Base-by-base conservation (phyloP, 768 basidiomycete species). In the Cytidiella melzeri region DNA sequence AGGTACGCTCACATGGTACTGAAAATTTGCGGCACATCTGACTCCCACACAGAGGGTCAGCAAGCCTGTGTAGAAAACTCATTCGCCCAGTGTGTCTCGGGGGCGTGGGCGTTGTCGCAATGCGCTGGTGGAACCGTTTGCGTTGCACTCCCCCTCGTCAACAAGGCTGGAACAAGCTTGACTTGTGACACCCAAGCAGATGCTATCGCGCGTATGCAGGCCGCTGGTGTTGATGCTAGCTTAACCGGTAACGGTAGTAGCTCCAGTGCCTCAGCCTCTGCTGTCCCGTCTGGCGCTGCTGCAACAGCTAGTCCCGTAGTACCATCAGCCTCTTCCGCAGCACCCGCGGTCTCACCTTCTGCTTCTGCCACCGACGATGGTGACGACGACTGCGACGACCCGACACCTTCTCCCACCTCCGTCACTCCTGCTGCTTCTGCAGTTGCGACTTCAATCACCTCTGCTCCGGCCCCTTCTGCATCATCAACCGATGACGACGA, bases 111-210 rank as follows among this genome's bases (percentile, higher is more conserved):
- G 1, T 25, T 62, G 9, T 64, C 67, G 0, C 27, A 51, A 4
- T 75, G 74, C 57, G 47, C 63, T 7, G 53, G 48, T 9, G 61
- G 64, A 7, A 48, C 52, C 1, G 41, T 28, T 15, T 75, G 74
- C 59, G 59, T 62, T 23, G 74, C 71, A 2, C 66, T 74, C 20
- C 73, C 73, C 1, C 65, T 75, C 25, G 69, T 72, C 10, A 71
- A 72, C 53, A 56, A 53, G 38, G 54, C 57, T 3, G 73, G 73
- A 42, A 73, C 72, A n/a, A 55, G 55, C 47, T 43, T 73, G 47
- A 53, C 68, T 11, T 73, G 72, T 57, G 62, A 64, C 40, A 65
- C 62, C 12, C 47, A 59, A 36, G 53, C 48, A 4, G 71, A 73
- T 51, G 69, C 67, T 3, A 27, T 55, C 7, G 51, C 59, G 3